A percentile compares a stretch with the other conserved stretches of the same genome.
Evolutionary conservation across 352 stramenopile species (phyloP).

Genomic region (Globisporangium iwayamae): DNA sequence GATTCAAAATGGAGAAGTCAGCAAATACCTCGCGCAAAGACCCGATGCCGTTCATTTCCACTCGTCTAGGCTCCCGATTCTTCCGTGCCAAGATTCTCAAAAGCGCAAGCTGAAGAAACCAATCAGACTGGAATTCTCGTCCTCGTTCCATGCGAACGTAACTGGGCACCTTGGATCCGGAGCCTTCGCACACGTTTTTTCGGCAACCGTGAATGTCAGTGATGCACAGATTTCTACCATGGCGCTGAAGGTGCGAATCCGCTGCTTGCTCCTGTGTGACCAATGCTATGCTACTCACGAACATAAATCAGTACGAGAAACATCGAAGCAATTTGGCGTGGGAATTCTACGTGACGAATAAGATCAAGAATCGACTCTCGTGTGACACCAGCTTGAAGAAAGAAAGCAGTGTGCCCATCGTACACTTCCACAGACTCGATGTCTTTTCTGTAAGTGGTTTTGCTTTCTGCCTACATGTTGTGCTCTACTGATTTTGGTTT

Average conservation of each 20-base stretch:
- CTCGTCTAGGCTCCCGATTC: slow-evolving; percentile 36
- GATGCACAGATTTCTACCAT: slow-evolving; percentile 25
- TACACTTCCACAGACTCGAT: slow-evolving; percentile 45
- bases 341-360: slow-evolving; percentile 76
- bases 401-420: slow-evolving; percentile 31
- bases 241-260: slow-evolving; percentile 57
- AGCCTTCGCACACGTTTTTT: slow-evolving; percentile 76
- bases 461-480: background rate
- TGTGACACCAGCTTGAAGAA: slow-evolving; percentile 20
- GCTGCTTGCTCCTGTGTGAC: background rate
- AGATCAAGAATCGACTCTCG: slow-evolving; percentile 34
- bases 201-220: slow-evolving; percentile 31
- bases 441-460: slow-evolving; percentile 46
- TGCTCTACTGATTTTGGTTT: slow-evolving; percentile 1
- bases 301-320: slow-evolving; percentile 58
- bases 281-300: background rate
- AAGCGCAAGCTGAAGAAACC: slow-evolving; percentile 59
- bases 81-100: slow-evolving; percentile 40
- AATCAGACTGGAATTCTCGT: slow-evolving; percentile 32
- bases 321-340: slow-evolving; percentile 64
- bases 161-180: slow-evolving; percentile 64
- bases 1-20: slow-evolving; percentile 37
- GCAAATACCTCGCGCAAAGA: slow-evolving; percentile 41
- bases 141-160: slow-evolving; percentile 34
- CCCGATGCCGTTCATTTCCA: slow-evolving; percentile 51